Conservation (phyloP, 2,329 filamentous ascomycete genomes). For the Colletotrichum somersetense region DNA sequence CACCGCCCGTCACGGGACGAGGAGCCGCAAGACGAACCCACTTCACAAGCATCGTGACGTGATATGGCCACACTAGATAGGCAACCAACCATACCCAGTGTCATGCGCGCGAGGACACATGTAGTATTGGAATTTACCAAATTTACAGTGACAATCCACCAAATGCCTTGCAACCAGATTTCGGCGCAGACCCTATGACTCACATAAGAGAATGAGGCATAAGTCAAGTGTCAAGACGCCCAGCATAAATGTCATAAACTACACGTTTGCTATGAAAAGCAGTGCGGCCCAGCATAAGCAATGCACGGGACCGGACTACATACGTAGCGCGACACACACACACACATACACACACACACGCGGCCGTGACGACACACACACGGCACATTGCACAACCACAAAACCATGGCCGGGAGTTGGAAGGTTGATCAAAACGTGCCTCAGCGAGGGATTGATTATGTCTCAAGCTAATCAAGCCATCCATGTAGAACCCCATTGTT, state of each 20-base stretch:
- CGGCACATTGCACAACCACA: background rate
- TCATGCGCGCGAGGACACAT: no score
- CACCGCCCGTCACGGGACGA: background rate
- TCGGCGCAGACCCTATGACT: background rate
- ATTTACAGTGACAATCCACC: no score
- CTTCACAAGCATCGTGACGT: background rate
- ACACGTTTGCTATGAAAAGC: background rate
- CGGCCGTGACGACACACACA: background rate
- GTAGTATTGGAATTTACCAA: background rate
- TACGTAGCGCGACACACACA: no score
- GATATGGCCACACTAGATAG: background rate
- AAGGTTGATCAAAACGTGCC: slow-evolving; percentile 37
- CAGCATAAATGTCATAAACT: background rate
- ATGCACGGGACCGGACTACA: background rate
- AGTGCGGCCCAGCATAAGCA: background rate
- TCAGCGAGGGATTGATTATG: slow-evolving; percentile 41
- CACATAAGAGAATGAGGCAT: background rate
- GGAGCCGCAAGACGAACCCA: background rate
- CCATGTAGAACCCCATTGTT: slow-evolving; percentile 52
- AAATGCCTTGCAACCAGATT: no score
- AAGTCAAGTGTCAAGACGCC: background rate
- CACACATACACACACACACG: background rate
- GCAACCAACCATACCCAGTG: background rate
- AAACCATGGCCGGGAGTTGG: background rate
- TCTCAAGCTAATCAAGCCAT: slow-evolving; percentile 42